Percentiles rank a stretch among this genome's conserved stretches.
Conservation (phyloP, 352 stramenopile genomes). For the Albugo laibachii region DNA sequence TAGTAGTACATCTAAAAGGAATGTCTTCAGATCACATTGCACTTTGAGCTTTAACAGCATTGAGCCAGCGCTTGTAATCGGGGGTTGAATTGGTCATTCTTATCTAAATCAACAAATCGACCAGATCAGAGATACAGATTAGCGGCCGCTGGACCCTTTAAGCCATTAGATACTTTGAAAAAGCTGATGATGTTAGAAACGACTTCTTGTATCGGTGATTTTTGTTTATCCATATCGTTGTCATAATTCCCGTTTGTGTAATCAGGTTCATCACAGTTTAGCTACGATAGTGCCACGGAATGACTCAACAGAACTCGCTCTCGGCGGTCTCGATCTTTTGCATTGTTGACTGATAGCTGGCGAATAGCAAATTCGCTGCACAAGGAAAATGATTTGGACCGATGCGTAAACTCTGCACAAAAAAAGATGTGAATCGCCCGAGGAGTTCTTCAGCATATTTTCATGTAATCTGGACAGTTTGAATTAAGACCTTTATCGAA, state of each 20-base stretch:
- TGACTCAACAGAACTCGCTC: too few species aligned
- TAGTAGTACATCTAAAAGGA: constrained; percentile 62
- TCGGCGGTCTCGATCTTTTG: too few species aligned
- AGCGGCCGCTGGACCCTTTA: constrained; percentile 8
- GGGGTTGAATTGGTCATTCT: constrained; percentile 30
- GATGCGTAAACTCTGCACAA: constrained; percentile 38
- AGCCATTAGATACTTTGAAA: constrained; percentile 24
- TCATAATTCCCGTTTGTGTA: too few species aligned
- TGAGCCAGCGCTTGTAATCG: constrained; percentile 42
- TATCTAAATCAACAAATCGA: constrained; percentile 29
- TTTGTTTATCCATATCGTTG: too few species aligned
- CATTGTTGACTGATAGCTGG: constrained; percentile 12
- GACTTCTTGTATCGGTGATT: constrained; percentile 2
- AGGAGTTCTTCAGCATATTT: constrained; percentile 17
- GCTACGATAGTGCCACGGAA: too few species aligned
- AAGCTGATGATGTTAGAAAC: constrained; percentile 37
- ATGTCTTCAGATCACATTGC: constrained; percentile 50
- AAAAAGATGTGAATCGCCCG: constrained; percentile 35
- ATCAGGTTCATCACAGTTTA: too few species aligned
- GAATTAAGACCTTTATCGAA: too few species aligned
- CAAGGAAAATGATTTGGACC: constrained; percentile 46
- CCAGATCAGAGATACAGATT: constrained; percentile 1
- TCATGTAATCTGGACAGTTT: too few species aligned
- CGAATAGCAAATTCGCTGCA: constrained; percentile 54
- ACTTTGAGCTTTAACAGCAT: constrained; percentile 54